Evolutionary conservation across 2,329 filamentous ascomycete species (phyloP).

Genomic region (Fusarium sp.): DNA sequence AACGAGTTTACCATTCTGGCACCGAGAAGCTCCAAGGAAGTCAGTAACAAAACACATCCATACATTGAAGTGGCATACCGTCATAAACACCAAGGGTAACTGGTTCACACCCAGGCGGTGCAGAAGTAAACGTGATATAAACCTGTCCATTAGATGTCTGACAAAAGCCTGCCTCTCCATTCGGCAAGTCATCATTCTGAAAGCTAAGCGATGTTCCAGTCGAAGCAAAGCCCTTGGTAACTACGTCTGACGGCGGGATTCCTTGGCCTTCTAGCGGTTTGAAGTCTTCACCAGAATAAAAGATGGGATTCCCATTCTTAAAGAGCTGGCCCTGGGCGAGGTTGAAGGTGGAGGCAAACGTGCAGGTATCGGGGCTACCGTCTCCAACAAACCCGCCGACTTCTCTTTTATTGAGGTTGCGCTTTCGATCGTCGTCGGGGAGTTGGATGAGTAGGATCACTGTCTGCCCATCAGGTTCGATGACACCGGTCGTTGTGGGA

Average conservation of each 20-base stretch:
- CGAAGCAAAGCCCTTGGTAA: rapidly evolving
- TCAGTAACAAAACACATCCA: rapidly evolving
- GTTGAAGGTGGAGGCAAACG: rapidly evolving
- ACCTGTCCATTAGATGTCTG: rapidly evolving
- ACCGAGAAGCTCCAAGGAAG: rapidly evolving
- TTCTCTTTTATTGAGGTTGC: too few species aligned
- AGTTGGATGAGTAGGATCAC: background rate
- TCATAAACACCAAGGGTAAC: background rate
- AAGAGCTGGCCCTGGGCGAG: background rate
- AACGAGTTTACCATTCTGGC: background rate
- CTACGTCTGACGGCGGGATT: rapidly evolving
- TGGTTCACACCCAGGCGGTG: background rate
- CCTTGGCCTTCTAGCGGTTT: background rate
- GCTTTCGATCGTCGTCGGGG: background rate
- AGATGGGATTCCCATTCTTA: background rate
- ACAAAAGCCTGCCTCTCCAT: background rate
- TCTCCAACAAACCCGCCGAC: background rate
- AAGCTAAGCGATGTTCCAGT: background rate
- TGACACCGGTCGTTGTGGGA: rapidly evolving
- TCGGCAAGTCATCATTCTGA: rapidly evolving
- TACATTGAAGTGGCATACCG: rapidly evolving
- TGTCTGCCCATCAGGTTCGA: rapidly evolving
- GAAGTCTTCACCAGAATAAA: background rate
- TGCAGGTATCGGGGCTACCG: background rate
- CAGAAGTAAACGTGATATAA: background rate